Base-by-base conservation (phyloP, 1,139 yeast genomes). In the Suhomyces kunorum region DNA sequence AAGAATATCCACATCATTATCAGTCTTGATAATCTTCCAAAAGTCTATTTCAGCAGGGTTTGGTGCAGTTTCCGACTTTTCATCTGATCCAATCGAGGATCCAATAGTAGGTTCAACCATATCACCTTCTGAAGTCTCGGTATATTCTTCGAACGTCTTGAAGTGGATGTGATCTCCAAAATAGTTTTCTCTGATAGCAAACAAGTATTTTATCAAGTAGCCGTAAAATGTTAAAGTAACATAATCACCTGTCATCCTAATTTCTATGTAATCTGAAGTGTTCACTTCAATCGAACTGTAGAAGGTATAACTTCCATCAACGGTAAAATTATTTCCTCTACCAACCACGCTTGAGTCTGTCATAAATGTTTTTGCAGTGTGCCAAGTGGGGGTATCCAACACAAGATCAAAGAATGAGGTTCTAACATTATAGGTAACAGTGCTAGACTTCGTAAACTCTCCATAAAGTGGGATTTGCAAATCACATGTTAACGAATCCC, bases 371-470 rank as follows among this genome's bases (percentile, higher is more conserved):
- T 81, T 76, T 13, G 81, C 67, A 0, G 98, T 89, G 55, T 88
- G 95, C 96, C 98, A 92, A 0, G 92, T 84, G 0, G 98, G 98
- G 0, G 94, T 79, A 44, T 82, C 85, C 5, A 90, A 61, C 1
- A 77, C 67, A 34, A 90, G 55, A 39, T 82, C 77, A 50, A 88
- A 80, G 38, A 63, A 63, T 0, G 88, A 80, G 0, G 96, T 84
- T 28, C 51, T 50, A 2, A 88, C 51, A 1, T 63, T 59, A 50
- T 76, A 87, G 5, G 72, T 65, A 13, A 87, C 71, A 0, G 78
- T 73, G 3, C 81, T 80, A 6, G 76, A 72, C 36, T 79, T 76
- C 15, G 80, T 70, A 28, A 79, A 74, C 25, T 84, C 77, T 2
- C 81, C 80, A 26, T 75, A 73, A 45, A 83, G 55, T 0, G 97